Evolutionary conservation across 768 basidiomycete species (phyloP).

Genomic region (Boletus pseudo-olivaceus): DNA sequence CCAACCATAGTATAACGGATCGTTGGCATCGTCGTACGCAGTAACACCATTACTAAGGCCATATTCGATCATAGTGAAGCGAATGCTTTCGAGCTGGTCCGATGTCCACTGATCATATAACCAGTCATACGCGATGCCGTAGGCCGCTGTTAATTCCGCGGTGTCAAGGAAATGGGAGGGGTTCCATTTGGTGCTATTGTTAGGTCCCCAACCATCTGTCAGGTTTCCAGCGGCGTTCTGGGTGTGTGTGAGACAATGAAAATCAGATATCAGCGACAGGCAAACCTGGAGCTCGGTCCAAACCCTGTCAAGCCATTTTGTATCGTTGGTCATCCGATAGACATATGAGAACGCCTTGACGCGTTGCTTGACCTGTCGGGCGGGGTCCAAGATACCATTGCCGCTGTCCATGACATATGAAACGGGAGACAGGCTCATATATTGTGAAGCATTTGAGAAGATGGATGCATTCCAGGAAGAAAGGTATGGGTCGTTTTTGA

Average conservation of each 20-base stretch:
- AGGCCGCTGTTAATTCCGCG: constrained; percentile 87
- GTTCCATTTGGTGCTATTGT: constrained; percentile 75
- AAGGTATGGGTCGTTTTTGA: constrained; percentile 82
- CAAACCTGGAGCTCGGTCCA: constrained; percentile 81
- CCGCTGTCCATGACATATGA: constrained; percentile 72
- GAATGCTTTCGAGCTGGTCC: constrained; percentile 67
- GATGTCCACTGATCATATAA: constrained; percentile 79
- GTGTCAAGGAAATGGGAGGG: constrained; percentile 85
- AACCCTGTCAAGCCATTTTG: constrained; percentile 82
- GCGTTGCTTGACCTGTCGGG: constrained; percentile 84
- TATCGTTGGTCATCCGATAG: constrained; percentile 89
- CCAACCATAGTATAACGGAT: constrained; percentile 56
- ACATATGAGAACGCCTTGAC: constrained; percentile 92
- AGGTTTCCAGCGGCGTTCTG: constrained; percentile 74
- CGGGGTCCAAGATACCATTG: constrained; percentile 89
- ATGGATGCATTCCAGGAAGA: constrained; percentile 87
- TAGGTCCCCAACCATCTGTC: constrained; percentile 60
- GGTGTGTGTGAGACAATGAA: background rate
- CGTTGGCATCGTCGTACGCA: constrained; percentile 43
- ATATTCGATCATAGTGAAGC: constrained; percentile 67
- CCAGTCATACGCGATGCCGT: constrained; percentile 96
- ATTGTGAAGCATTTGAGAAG: constrained; percentile 82
- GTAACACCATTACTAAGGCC: constrained; percentile 67
- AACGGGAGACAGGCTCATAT: constrained; percentile 60
- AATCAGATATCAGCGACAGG: constrained; percentile 9